Conservation (phyloP, 2,329 filamentous ascomycete genomes). For the Scedosporium dehoogii region DNA sequence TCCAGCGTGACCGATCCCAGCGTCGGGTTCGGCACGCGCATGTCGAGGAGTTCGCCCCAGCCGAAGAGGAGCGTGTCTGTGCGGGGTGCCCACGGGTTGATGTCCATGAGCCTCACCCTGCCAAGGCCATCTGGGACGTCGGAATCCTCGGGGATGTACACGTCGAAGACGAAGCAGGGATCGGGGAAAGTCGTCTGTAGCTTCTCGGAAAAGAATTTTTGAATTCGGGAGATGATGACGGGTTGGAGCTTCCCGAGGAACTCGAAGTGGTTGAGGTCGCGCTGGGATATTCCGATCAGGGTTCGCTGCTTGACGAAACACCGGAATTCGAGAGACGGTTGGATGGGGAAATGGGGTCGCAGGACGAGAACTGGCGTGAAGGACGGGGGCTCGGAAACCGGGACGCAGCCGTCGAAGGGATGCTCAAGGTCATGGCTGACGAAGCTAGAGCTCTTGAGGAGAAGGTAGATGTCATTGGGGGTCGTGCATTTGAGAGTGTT, state of each 20-base stretch:
- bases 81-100: conserved; percentile 86
- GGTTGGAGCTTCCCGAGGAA: conserved; percentile 61
- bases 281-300: conserved; percentile 75
- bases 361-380: conserved; percentile 76
- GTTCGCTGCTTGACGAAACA: conserved; percentile 83
- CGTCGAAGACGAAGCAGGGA: conserved; percentile 76
- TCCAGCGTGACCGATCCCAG: conserved; percentile 31
- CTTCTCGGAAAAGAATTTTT: conserved; percentile 66
- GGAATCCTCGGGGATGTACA: conserved; percentile 70
- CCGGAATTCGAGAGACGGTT: conserved; percentile 86
- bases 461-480: conserved; percentile 84
- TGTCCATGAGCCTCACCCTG: conserved; percentile 76
- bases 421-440: conserved; percentile 90
- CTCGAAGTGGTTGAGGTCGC: conserved; percentile 82
- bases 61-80: conserved; percentile 85
- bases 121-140: conserved; percentile 50
- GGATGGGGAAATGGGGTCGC: conserved; percentile 77
- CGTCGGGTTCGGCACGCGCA: conserved; percentile 51
- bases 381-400: conserved; percentile 29
- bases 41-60: conserved; percentile 76
- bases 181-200: conserved; percentile 75
- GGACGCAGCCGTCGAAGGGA: conserved; percentile 69
- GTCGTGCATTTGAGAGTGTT: conserved; percentile 88
- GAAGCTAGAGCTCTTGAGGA: conserved; percentile 92
- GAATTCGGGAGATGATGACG: conserved; percentile 57